Conservation (phyloP, 2,329 filamentous ascomycete species). For the Colletotrichum melonis region DNA sequence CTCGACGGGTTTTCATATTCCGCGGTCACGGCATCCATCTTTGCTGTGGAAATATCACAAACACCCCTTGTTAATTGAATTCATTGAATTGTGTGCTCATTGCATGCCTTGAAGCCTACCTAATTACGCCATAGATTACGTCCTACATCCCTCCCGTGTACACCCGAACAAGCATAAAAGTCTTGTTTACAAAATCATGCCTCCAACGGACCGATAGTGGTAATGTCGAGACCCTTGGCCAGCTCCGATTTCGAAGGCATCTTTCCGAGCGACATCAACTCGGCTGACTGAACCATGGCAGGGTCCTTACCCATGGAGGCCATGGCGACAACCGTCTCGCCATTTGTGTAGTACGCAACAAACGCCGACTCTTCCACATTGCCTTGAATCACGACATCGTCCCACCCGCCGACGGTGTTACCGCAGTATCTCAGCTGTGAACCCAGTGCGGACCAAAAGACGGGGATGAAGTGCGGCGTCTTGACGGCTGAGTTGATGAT, state of each 20-base stretch:
- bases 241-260: conserved; percentile 88
- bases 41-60: background rate
- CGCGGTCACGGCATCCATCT: background rate
- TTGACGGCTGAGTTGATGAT: conserved; percentile 75
- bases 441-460: conserved; percentile 97
- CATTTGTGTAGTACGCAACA: conserved; percentile 88
- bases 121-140: background rate
- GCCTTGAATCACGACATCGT: conserved; percentile 85
- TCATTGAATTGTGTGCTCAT: background rate
- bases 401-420: conserved; percentile 83
- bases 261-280: conserved; percentile 84
- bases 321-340: conserved; percentile 88
- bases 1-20: background rate
- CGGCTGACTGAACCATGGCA: conserved; percentile 82
- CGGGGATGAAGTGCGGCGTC: conserved; percentile 83
- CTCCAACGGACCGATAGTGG: conserved; percentile 54
- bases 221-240: conserved; percentile 67
- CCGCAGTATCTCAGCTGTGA: conserved; percentile 94
- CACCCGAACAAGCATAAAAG: background rate
- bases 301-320: conserved; percentile 93
- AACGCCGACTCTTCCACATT: conserved; percentile 84
- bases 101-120: background rate
- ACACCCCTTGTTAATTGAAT: background rate
- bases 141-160: background rate
- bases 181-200: conserved; percentile 16